Evolutionary conservation across 495 filamentous ascomycete species (phyloP).

Genomic region (Pyrenopolyporus hunteri): DNA sequence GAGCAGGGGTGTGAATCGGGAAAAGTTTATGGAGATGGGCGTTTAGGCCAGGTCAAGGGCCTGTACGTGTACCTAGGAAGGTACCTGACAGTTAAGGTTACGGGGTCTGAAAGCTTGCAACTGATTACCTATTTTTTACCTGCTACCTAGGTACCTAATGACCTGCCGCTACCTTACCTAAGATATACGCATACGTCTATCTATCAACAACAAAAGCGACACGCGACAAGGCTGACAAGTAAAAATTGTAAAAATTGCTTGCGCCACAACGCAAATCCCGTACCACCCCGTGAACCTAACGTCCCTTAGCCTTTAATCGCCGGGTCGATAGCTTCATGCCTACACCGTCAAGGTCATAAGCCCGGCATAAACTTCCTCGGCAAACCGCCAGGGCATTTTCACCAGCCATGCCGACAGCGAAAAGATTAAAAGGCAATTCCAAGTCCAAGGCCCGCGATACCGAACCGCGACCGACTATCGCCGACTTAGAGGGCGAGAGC

Average conservation of each 20-base stretch:
- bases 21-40: neutral
- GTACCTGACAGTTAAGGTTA: too few relatives aligned
- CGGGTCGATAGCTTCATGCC: conserved; percentile 14
- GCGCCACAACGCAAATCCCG: conserved; percentile 21
- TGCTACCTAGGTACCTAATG: too few relatives aligned
- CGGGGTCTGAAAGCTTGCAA: too few relatives aligned
- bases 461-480: conserved; percentile 47
- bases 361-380: conserved; percentile 22
- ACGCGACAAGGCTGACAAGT: conserved; percentile 41
- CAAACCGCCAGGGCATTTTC: conserved; percentile 17
- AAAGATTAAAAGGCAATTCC: conserved; percentile 54
- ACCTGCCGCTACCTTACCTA: too few relatives aligned
- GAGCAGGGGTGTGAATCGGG: conserved; percentile 1
- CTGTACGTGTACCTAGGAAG: too few relatives aligned
- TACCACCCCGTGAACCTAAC: neutral
- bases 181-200: too few relatives aligned
- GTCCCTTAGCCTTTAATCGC: neutral
- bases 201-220: conserved; percentile 21
- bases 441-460: conserved; percentile 45
- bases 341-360: conserved; percentile 3
- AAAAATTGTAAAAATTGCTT: conserved; percentile 4
- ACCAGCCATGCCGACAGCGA: conserved; percentile 54
- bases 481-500: conserved; percentile 72
- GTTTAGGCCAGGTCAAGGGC: too few relatives aligned
- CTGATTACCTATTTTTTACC: too few relatives aligned